Conservation (phyloP, 2,329 filamentous ascomycete species). For the Microcera coccophila region DNA sequence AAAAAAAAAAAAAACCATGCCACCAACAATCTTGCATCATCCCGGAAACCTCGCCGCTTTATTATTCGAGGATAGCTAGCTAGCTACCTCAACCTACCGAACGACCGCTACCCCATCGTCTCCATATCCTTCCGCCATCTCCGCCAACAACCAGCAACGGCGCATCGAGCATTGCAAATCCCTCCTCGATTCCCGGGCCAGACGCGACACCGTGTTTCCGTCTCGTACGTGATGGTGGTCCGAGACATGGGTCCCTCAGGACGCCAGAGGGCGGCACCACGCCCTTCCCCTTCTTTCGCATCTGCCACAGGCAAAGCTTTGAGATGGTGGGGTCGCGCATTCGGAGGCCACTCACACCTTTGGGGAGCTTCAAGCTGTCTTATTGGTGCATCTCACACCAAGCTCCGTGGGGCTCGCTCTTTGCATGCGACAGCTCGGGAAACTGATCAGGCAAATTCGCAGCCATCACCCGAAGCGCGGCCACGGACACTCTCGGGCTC, state of each 20-base stretch:
- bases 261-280: not conserved
- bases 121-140: not conserved
- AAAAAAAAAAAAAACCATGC: too few relatives aligned
- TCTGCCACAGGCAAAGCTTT: not conserved
- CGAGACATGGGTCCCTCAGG: not conserved
- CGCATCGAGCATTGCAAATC: not conserved
- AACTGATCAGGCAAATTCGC: constrained; percentile 1
- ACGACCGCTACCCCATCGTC: too few relatives aligned
- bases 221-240: not conserved
- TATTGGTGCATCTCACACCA: constrained; percentile 13
- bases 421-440: not conserved
- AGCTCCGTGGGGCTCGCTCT: constrained; percentile 3
- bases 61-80: not conserved
- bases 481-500: not conserved
- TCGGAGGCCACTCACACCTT: not conserved
- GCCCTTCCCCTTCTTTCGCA: not conserved
- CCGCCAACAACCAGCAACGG: not conserved
- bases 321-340: not conserved
- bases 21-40: constrained; percentile 7
- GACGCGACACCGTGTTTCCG: not conserved
- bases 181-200: not conserved
- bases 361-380: not conserved
- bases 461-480: constrained; percentile 16
- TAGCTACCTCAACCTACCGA: not conserved
- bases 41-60: not conserved